Evolutionary conservation across 1,139 yeast species (phyloP).

Genomic region (Yamadazyma mexicana): DNA sequence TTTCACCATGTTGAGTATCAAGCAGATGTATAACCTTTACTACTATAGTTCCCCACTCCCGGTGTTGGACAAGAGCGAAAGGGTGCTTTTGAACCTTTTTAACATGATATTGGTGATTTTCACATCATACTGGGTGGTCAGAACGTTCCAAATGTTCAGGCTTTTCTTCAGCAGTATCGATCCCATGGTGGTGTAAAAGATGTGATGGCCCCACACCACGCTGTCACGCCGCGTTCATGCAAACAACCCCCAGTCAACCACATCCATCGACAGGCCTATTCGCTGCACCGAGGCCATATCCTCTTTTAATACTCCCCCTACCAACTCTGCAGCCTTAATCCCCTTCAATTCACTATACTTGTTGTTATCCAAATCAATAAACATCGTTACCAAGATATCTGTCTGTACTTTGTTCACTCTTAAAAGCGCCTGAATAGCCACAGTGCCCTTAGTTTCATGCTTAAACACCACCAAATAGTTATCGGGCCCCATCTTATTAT

Average conservation of each 20-base stretch:
- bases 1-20: conserved; percentile 8
- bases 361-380: conserved; percentile 6
- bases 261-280: conserved; percentile 21
- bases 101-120: conserved; percentile 17
- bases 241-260: conserved; percentile 48
- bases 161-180: too few relatives aligned
- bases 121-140: conserved; percentile 17
- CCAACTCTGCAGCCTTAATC: conserved; percentile 7
- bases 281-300: conserved; percentile 22
- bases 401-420: conserved; percentile 53
- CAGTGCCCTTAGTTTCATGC: conserved; percentile 1
- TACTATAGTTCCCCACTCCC: conserved; percentile 31
- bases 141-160: conserved; percentile 8
- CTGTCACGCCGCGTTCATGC: conserved; percentile 18
- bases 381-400: conserved; percentile 56
- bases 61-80: conserved; percentile 26
- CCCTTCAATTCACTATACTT: conserved; percentile 3
- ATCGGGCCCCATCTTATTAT: neutral
- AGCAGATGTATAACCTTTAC: conserved; percentile 22
- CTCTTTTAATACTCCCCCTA: conserved; percentile 10
- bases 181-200: too few relatives aligned
- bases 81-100: conserved; percentile 20
- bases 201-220: too few relatives aligned
- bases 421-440: conserved; percentile 42
- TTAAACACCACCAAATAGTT: conserved; percentile 9